Evolutionary conservation across 2,329 filamentous ascomycete genomes (phyloP), one percentile per base, ranked within the genome.

Genomic region (Nannizziopsis arthrosporioides): DNA sequence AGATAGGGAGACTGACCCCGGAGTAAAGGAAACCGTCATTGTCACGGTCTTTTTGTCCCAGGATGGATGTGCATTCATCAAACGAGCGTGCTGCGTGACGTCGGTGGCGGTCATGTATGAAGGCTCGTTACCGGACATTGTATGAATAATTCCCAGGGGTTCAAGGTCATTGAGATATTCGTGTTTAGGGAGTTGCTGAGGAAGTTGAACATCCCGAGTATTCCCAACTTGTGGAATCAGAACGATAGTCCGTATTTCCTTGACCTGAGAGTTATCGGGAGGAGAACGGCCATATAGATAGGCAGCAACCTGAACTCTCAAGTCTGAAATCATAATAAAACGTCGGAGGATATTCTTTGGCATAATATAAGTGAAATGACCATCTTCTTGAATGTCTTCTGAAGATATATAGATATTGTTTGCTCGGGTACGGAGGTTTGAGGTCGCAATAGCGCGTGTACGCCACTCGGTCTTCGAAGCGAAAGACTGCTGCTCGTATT

Each of bases 331-430:
- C 18, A 86, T 92, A 70, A 98, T 96, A 74, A 98, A 98, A 55
- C 87, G 85, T 76, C 94, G 95, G 59, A 98, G 77, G 42, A 98
- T 83, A 65, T 98, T 98, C 78, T 96, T 98, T 0, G 92, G 92
- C 86, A 98, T 95, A 60, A 98, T 85, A 61, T 96, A 98, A 0
- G 90, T 98, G 62, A 85, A 84, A 59, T 81, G 77, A 35, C 89
- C 86, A 51, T 94, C 88, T 54, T 92, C 79, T 47, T 88, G 85
- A 55, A 90, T 85, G 63, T 96, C 92, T 47, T 95, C 88, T 0
- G 89, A 92, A 6, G 92, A 94, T 57, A 98, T 93, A 67, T 96
- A 98, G 61, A 98, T 94, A 68, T 98, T 95, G 76, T 96, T 98
- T 43, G 92, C 80, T 55, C 92, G 77, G 42, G 89, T 95, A 40